Percentiles rank a stretch among this genome's conserved stretches.
These are phyloP conservation scores for Dalbergia oliveri DNA, from an alignment of 306 rosid genomes.

Conservation along the genomic window DNA sequence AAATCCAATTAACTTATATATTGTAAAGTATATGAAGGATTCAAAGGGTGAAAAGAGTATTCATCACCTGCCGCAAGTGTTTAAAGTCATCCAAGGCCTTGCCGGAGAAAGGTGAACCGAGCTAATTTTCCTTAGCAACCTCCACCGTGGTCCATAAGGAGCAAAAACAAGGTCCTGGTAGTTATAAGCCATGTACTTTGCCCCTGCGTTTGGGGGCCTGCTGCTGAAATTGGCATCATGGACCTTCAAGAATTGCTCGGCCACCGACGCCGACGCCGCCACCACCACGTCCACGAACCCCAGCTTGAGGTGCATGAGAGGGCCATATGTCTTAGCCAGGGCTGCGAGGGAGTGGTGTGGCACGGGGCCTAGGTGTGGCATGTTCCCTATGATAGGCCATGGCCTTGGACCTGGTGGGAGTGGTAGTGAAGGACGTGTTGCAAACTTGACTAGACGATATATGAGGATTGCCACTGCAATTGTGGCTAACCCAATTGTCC, in stretches of 20 bases:
- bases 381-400: constrained; percentile 86
- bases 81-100: constrained; percentile 78
- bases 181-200: constrained; percentile 73
- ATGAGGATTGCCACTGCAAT: constrained; percentile 35
- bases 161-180: constrained; percentile 85
- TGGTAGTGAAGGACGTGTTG: constrained; percentile 23
- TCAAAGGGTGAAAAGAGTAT: neutral
- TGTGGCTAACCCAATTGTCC: constrained; percentile 37
- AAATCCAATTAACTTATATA: no score
- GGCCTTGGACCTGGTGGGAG: constrained; percentile 88
- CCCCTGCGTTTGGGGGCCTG: constrained; percentile 87
- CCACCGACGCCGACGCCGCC: constrained; percentile 80
- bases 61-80: constrained; percentile 70
- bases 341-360: constrained; percentile 84
- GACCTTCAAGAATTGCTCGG: constrained; percentile 70
- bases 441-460: constrained; percentile 30
- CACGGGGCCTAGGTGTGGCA: constrained; percentile 70
- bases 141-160: constrained; percentile 85
- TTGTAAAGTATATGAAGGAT: no score
- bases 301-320: constrained; percentile 76
- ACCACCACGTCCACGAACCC: constrained; percentile 75
- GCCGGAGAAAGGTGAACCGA: constrained; percentile 83
- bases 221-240: constrained; percentile 77
- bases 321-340: constrained; percentile 68
- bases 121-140: constrained; percentile 78